Base-by-base conservation (phyloP, 1,284 basidiomycete genomes). In the Apiotrichum domesticum region DNA sequence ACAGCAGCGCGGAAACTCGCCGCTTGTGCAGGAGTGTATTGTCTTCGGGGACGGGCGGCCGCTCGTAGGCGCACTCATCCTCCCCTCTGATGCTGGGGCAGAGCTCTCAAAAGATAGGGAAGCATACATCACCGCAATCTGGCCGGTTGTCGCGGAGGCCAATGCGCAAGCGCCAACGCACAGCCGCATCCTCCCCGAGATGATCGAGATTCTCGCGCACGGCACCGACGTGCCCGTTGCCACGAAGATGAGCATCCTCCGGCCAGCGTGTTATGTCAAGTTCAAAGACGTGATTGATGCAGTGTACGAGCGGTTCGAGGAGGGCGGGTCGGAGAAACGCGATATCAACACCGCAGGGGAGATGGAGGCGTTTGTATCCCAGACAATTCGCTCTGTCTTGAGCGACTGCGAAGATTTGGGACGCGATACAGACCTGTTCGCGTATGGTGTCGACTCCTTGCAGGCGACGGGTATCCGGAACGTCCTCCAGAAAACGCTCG, bases 31-130 rank as follows among this genome's bases (percentile, higher is more conserved):
- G 33, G 79, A 80, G 60, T 83, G 81, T 33, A 79, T 85, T 61
- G 79, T 86, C 47, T 85, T 85, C 51, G 84, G 85, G 6, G 77
- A 80, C 15, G 80, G 77, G 6, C 73, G 79, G 44, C 78, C 82
- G 4, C 81, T 82, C 57, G 76, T 80, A 6, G 84, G 84, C 4
- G 80, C 78, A 4, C 72, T 85, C 10, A 79, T 85, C 54, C 74
- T 84, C n/a, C 82, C 82, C 0, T 80, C 82, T 1, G 80, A 81
- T 11, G 64, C 75, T 0, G 79, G 74, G 2, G 77, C 75, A 35
- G 73, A 76, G 41, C 68, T 78, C 45, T 69, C 76, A 9, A 66
- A 70, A 21, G 68, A 75, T 44, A 75, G 80, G 55, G 70, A 80
- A 15, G 68, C 65, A 10, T 73, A 57, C 58, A 50, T 78, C 55